Base-by-base conservation (phyloP, 441 rosid genomes). In the Gossypium trilobum region DNA sequence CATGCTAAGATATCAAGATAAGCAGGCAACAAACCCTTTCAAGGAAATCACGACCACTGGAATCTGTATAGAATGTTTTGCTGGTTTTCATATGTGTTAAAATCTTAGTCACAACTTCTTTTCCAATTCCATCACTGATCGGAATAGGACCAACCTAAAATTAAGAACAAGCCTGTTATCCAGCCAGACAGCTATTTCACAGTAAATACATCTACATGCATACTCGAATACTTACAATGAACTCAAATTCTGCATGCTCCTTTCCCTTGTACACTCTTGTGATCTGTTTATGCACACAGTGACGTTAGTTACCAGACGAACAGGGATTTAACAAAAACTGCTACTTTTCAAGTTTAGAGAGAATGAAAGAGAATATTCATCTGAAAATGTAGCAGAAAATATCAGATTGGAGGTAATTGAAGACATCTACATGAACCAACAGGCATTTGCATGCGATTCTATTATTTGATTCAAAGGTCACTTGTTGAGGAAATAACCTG, bases 101-200 rank as follows among this genome's bases (percentile, higher is more conserved):
- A 68, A 83, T 73, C 75, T 70, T 74, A 55, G 87, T 69, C 33
- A 77, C 84, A 75, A 85, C 82, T 75, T 85, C 87, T 74, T 82
- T 83, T 23, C 87, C 89, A 2, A 73, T 72, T 14, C 83, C 78
- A 74, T 85, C 89, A 60, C 79, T 77, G 11, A 51, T 42, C 5
- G 89, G 89, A 29, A 83, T 80, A 22, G 89, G 89, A 27, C 89
- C 89, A 31, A 85, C 83, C 89, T 85, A 77, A 78, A 71, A 71
- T 57, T 60, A 4, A 57, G 50, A 79, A 64, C 23, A 17, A 19
- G 1, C 20, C 5, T 58, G 55, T 56, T 59, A 31, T 50, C 19
- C 39, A 31, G 39, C 19, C 39, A 31, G 39, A 39, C 7, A 67
- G 33, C 19, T 58, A 71, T 72, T 8, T 56, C 39, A 66, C 7